Conservation (phyloP, 805 yeast genomes). For the Wickerhamiella shivajii region DNA sequence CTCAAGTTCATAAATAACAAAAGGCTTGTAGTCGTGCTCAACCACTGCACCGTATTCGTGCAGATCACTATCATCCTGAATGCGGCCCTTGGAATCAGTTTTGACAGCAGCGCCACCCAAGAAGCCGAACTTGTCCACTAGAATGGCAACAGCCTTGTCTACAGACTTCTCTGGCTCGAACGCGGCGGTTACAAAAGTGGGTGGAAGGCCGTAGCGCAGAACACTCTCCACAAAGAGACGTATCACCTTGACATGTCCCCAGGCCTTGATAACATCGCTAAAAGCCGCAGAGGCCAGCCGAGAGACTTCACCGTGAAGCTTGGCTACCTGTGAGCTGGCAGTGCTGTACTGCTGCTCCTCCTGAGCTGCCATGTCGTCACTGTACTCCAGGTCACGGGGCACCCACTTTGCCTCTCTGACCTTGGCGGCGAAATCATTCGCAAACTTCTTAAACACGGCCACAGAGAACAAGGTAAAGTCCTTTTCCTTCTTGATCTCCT, state of each 20-base stretch:
- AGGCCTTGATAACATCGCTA: slow-evolving; percentile 65
- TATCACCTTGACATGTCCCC: slow-evolving; percentile 82
- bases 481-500: slow-evolving; percentile 49
- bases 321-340: slow-evolving; percentile 60
- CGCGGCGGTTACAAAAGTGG: slow-evolving; percentile 53
- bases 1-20: slow-evolving; percentile 60
- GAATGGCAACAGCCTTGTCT: slow-evolving; percentile 49
- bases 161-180: slow-evolving; percentile 32
- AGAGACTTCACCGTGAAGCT: slow-evolving; percentile 54
- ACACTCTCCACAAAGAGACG: slow-evolving; percentile 87
- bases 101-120: slow-evolving; percentile 81
- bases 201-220: slow-evolving; percentile 92
- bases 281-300: slow-evolving; percentile 84
- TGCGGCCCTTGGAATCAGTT: slow-evolving; percentile 49
- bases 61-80: slow-evolving; percentile 50
- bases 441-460: slow-evolving; percentile 71
- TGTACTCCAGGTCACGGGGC: slow-evolving; percentile 83
- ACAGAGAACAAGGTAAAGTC: slow-evolving; percentile 65
- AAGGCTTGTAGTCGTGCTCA: slow-evolving; percentile 92
- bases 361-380: slow-evolving; percentile 57
- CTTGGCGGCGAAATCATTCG: slow-evolving; percentile 49
- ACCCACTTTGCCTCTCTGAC: slow-evolving; percentile 79
- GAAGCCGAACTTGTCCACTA: slow-evolving; percentile 67
- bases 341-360: slow-evolving; percentile 66
- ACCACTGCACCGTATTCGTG: slow-evolving; percentile 84